Conservation (phyloP, 2,329 filamentous ascomycete species). For the Trichoderma hamatum region DNA sequence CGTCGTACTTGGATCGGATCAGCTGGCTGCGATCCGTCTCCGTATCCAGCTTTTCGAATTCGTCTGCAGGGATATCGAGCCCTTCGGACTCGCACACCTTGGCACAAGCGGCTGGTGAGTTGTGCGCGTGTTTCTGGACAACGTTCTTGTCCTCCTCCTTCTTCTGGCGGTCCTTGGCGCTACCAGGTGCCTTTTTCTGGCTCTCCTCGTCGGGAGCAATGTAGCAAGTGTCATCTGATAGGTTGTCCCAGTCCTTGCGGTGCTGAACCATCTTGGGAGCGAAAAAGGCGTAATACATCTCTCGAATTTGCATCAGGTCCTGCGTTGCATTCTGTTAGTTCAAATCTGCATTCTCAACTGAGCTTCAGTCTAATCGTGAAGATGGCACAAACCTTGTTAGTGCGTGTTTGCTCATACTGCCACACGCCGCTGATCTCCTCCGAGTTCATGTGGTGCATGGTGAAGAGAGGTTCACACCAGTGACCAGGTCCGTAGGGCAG, state of each 20-base stretch:
- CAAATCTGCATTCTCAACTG: not conserved
- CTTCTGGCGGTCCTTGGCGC: conserved; percentile 42
- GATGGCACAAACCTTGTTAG: conserved; percentile 43
- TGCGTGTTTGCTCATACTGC: conserved; percentile 56
- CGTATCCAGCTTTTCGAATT: conserved; percentile 36
- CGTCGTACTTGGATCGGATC: conserved; percentile 36
- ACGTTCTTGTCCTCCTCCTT: conserved; percentile 45
- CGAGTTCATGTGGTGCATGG: conserved; percentile 59
- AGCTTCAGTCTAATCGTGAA: not conserved
- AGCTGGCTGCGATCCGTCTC: conserved; percentile 37
- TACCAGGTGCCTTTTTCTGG: conserved; percentile 40
- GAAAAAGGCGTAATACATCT: conserved; percentile 55
- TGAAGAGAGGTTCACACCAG: conserved; percentile 61
- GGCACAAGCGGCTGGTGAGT: conserved; percentile 51
- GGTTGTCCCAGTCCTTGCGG: conserved; percentile 57
- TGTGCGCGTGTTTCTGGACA: conserved; percentile 50
- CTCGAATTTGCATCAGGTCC: conserved; percentile 50
- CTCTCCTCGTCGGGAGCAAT: conserved; percentile 44
- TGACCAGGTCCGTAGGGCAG: conserved; percentile 52
- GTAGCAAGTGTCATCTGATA: conserved; percentile 53
- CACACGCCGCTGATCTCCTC: conserved; percentile 56
- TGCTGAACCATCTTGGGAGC: conserved; percentile 46
- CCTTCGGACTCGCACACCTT: conserved; percentile 51
- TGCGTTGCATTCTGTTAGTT: conserved; percentile 30
- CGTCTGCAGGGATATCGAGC: conserved; percentile 42